These are phyloP conservation scores for Diutina catenulata DNA, from an alignment of 1,139 yeast species.

Conservation along the genomic window DNA sequence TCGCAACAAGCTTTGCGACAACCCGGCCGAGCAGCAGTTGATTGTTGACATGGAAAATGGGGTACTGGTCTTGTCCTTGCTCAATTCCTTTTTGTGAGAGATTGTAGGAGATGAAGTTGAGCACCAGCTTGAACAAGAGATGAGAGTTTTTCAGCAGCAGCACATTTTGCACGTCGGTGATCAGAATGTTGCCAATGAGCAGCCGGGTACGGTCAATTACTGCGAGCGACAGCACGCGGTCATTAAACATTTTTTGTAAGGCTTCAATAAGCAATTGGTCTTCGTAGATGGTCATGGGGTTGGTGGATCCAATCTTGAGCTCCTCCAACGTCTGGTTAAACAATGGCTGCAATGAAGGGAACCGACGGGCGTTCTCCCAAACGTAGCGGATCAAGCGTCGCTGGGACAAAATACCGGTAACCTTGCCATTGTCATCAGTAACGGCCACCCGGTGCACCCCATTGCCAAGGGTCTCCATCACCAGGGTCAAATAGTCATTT, in stretches of 20 bases:
- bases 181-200: constrained; percentile 82
- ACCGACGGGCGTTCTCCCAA: constrained; percentile 87
- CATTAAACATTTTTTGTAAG: constrained; percentile 68
- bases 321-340: constrained; percentile 57
- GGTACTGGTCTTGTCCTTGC: constrained; percentile 93
- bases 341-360: constrained; percentile 66
- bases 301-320: constrained; percentile 55
- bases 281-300: constrained; percentile 71
- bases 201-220: constrained; percentile 75
- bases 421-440: constrained; percentile 35
- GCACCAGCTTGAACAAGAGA: constrained; percentile 66
- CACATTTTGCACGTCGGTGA: constrained; percentile 83
- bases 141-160: constrained; percentile 79
- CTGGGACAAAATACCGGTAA: constrained; percentile 79
- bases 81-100: constrained; percentile 81
- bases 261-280: constrained; percentile 85
- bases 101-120: constrained; percentile 79
- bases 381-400: constrained; percentile 70
- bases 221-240: constrained; percentile 81
- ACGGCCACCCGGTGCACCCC: constrained; percentile 93
- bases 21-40: constrained; percentile 76
- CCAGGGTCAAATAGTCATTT: constrained; percentile 54
- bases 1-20: constrained; percentile 89
- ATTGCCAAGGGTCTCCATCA: constrained; percentile 74
- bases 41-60: constrained; percentile 84